A percentile compares a stretch with the other conserved stretches of the same genome.
Conservation (phyloP, 164 flowering plant species). For the Paratinospora sagittata region DNA sequence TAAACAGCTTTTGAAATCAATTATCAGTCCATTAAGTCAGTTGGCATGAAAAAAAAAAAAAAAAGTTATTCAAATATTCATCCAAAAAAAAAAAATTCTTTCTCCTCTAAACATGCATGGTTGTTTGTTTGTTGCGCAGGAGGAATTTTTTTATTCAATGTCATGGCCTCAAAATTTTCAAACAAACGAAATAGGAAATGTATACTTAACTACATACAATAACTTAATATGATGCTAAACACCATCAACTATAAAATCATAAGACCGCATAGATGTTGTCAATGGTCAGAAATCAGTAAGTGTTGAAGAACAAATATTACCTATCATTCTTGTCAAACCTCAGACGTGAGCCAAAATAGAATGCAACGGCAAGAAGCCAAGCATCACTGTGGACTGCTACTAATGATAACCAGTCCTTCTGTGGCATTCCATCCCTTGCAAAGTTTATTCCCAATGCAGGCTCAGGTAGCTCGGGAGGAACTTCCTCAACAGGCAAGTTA, state of each 20-base stretch:
- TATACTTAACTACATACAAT: not conserved
- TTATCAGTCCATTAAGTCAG: too few relatives aligned
- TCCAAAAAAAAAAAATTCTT: too few relatives aligned
- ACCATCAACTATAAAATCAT: not conserved
- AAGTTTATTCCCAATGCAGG: constrained; percentile 50
- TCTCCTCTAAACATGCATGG: not conserved
- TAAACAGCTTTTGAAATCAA: too few relatives aligned
- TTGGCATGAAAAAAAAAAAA: too few relatives aligned
- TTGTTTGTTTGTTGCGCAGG: too few relatives aligned
- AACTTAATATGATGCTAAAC: too few relatives aligned
- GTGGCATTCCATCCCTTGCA: constrained; percentile 51
- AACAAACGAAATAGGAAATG: not conserved
- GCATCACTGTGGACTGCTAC: constrained; percentile 55
- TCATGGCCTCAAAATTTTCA: not conserved
- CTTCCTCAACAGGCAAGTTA: constrained; percentile 44
- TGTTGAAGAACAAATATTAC: constrained; percentile 13
- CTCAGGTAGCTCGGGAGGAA: constrained; percentile 54
- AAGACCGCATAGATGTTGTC: not conserved
- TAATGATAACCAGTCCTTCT: constrained; percentile 39
- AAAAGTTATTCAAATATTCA: too few relatives aligned
- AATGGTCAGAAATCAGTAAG: not conserved
- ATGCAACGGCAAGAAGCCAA: constrained; percentile 47
- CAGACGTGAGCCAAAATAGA: constrained; percentile 41
- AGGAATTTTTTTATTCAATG: not conserved
- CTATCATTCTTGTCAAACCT: constrained; percentile 43